phyloP scores from a whole-genome alignment of 1,284 basidiomycete genomes.

The Laetiporus sulphureus region DNA sequence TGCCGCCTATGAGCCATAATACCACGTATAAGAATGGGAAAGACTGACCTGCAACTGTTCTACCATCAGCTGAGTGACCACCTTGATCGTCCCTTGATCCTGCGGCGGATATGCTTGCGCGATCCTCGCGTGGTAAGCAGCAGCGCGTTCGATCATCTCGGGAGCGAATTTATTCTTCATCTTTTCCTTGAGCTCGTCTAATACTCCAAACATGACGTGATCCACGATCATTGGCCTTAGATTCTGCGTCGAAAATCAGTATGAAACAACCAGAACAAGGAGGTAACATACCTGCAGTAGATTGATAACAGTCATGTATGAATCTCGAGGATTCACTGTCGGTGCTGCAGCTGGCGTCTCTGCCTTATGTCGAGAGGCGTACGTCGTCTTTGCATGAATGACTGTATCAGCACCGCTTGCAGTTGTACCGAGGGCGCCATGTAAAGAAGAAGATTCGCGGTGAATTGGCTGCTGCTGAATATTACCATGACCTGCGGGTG shows the following conservation, averaged over 20 bases:
- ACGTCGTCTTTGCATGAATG: background rate
- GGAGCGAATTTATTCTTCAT: no score
- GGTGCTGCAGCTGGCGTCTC: background rate
- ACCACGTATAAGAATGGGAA: no score
- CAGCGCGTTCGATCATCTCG: no score
- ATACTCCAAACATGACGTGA: conserved; percentile 1
- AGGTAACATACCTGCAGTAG: background rate
- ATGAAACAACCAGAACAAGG: background rate
- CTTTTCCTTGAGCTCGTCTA: background rate
- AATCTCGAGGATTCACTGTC: background rate
- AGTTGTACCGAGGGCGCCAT: background rate
- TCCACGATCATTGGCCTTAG: conserved; percentile 4
- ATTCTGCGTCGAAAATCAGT: background rate
- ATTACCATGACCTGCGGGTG: no score
- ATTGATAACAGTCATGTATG: background rate
- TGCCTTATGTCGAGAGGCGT: background rate
- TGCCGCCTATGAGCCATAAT: no score
- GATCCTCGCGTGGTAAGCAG: no score
- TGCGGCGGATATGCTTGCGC: no score
- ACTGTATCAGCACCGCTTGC: background rate
- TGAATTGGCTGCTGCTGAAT: no score
- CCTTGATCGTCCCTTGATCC: no score
- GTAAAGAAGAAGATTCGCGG: background rate
- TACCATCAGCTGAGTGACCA: no score
- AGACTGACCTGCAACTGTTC: no score